Evolutionary conservation across 768 basidiomycete species (phyloP).

Genomic region (Pleurotus cornucopiae): DNA sequence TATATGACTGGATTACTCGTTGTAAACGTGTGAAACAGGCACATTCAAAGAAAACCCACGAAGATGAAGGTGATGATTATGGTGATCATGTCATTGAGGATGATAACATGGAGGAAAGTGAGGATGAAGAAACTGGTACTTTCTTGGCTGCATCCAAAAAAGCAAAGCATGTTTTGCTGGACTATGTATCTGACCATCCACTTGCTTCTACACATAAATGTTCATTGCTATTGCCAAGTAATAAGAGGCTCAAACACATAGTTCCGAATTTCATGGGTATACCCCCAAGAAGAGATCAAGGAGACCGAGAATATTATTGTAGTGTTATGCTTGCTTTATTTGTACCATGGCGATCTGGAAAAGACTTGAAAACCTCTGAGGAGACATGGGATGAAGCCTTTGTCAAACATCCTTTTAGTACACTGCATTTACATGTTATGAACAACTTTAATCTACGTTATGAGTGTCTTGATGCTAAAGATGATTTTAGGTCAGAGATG

Average conservation of each 20-base stretch:
- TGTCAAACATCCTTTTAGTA: background rate
- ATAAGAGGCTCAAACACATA: no score
- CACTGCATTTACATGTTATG: constrained; percentile 9
- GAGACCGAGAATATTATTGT: constrained; percentile 28
- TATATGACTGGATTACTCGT: no score
- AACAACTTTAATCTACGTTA: constrained; percentile 20
- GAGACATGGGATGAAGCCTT: constrained; percentile 19
- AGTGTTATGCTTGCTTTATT: constrained; percentile 27
- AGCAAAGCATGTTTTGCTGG: no score
- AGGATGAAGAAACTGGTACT: no score
- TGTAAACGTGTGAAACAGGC: no score
- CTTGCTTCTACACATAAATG: no score
- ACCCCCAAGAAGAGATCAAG: constrained; percentile 24
- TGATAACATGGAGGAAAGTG: no score
- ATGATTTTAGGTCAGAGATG: constrained; percentile 18
- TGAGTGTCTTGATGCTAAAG: constrained; percentile 23
- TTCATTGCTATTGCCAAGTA: no score
- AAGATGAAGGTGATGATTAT: no score
- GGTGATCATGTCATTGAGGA: no score
- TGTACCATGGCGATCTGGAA: constrained; percentile 24
- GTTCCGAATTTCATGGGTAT: constrained; percentile 27
- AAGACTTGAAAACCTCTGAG: constrained; percentile 17
- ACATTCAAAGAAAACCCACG: no score
- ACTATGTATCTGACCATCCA: background rate
- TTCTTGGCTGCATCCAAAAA: no score